Evolutionary conservation across 345 rosid species (phyloP).

Genomic region (Kandelia obovata): DNA sequence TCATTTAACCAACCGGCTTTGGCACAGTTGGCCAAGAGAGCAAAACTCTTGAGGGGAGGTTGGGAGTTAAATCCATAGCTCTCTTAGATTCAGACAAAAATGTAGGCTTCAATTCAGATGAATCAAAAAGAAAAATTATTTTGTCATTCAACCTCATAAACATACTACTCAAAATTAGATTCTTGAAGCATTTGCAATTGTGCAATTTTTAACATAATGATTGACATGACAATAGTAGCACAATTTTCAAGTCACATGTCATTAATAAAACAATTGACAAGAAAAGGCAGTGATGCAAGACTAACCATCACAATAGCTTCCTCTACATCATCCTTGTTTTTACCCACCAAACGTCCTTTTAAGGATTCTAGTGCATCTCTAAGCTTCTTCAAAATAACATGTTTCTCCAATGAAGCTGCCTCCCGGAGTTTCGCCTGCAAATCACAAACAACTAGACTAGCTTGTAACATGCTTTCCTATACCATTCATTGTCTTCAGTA

Average conservation of each 20-base stretch:
- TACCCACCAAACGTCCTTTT: conserved; percentile 83
- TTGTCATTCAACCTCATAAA: too few species aligned
- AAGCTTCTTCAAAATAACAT: conserved; percentile 95
- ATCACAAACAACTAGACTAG: conserved; percentile 13
- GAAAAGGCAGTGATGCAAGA: conserved; percentile 9
- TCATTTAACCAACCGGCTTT: too few species aligned
- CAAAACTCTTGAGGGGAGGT: too few species aligned
- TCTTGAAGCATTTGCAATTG: too few species aligned
- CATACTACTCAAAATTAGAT: too few species aligned
- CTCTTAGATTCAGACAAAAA: too few species aligned
- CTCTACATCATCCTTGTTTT: conserved; percentile 93
- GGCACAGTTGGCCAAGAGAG: too few species aligned
- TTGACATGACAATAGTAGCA: not conserved
- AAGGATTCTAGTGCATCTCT: conserved; percentile 88
- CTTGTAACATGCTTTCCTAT: conserved; percentile 7
- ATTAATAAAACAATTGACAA: conserved; percentile 6
- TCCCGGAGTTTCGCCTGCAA: conserved; percentile 87
- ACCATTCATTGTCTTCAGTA: not conserved
- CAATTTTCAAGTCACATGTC: not conserved
- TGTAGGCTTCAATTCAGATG: too few species aligned
- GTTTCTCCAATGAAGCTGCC: conserved; percentile 93
- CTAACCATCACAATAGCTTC: conserved; percentile 93
- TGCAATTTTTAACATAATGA: not conserved
- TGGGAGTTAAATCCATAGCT: too few species aligned
- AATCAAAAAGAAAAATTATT: too few species aligned